Evolutionary conservation across 306 rosid genomes (phyloP).

Genomic region (Sesbania bispinosa): DNA sequence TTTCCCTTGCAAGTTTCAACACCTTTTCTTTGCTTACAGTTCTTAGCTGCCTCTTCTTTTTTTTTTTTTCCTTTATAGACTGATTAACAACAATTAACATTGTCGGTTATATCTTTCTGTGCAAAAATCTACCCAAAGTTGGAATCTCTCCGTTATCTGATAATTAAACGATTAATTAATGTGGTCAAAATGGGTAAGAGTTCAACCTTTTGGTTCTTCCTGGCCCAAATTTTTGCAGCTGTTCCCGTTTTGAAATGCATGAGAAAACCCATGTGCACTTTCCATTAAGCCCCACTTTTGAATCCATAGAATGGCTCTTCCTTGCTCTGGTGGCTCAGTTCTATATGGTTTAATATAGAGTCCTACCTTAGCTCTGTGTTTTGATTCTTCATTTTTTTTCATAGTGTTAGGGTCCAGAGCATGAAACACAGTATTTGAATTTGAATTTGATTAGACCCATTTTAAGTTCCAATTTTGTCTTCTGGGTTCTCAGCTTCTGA

Average conservation of each 20-base stretch:
- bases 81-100: slow-evolving; percentile 21
- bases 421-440: not conserved
- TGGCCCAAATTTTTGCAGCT: slow-evolving; percentile 29
- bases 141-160: slow-evolving; percentile 47
- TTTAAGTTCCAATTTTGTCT: slow-evolving; percentile 2
- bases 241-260: slow-evolving; percentile 35
- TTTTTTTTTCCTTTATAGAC: slow-evolving; percentile 31
- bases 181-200: slow-evolving; percentile 44
- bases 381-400: not conserved
- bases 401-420: not conserved
- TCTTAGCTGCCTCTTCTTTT: slow-evolving; percentile 37
- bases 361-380: not conserved
- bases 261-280: slow-evolving; percentile 34
- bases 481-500: not conserved
- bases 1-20: slow-evolving; percentile 74
- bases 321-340: not conserved
- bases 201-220: slow-evolving; percentile 35
- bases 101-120: slow-evolving; percentile 60
- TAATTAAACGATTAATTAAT: slow-evolving; percentile 23
- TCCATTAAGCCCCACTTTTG: slow-evolving; percentile 19
- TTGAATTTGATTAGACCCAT: not conserved
- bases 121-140: slow-evolving; percentile 51
- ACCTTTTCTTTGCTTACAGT: slow-evolving; percentile 69
- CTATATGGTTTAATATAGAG: too few species aligned
- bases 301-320: not conserved